Evolutionary conservation across 2,329 filamentous ascomycete genomes (phyloP).

Genomic region (Colletotrichum sp.): DNA sequence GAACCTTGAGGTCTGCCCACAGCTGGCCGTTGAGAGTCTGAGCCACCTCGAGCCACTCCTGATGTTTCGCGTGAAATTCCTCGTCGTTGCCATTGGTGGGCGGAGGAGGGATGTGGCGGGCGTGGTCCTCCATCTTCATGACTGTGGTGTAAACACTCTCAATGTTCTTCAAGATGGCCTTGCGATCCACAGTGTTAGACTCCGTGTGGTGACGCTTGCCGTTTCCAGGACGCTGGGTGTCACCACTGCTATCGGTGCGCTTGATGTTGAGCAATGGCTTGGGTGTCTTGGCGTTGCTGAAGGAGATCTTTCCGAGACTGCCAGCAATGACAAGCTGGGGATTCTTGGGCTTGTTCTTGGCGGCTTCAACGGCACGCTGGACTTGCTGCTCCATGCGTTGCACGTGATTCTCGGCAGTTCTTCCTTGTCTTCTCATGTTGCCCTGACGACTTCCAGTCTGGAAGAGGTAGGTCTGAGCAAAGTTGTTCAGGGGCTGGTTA

Average conservation of each 20-base stretch:
- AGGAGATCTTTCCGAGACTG: conserved; percentile 96
- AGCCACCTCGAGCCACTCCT: conserved; percentile 79
- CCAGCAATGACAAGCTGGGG: conserved; percentile 96
- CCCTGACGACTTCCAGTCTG: conserved; percentile 89
- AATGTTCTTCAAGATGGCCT: conserved; percentile 83
- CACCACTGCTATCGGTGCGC: conserved; percentile 73
- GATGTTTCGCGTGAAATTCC: conserved; percentile 74
- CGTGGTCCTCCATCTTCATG: conserved; percentile 94
- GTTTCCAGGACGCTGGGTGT: conserved; percentile 57
- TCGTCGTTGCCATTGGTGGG: conserved; percentile 68
- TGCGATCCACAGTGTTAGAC: conserved; percentile 72
- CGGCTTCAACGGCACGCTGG: conserved; percentile 93
- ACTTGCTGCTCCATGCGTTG: conserved; percentile 99
- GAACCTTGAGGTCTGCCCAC: conserved; percentile 88
- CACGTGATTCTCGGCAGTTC: conserved; percentile 94
- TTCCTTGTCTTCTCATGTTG: conserved; percentile 74
- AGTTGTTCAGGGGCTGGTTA: conserved; percentile 91
- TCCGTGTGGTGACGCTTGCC: conserved; percentile 41
- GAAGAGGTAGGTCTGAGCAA: conserved; percentile 96
- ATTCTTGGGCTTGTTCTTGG: conserved; percentile 97
- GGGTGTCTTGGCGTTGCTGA: conserved; percentile 97
- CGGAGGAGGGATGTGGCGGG: conserved; percentile 74
- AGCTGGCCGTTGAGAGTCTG: conserved; percentile 78
- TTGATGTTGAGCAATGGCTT: conserved; percentile 96
- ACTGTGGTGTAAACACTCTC: conserved; percentile 87